Base-by-base conservation (phyloP, 208 protist species). In the Vickermania spadyakhi region DNA sequence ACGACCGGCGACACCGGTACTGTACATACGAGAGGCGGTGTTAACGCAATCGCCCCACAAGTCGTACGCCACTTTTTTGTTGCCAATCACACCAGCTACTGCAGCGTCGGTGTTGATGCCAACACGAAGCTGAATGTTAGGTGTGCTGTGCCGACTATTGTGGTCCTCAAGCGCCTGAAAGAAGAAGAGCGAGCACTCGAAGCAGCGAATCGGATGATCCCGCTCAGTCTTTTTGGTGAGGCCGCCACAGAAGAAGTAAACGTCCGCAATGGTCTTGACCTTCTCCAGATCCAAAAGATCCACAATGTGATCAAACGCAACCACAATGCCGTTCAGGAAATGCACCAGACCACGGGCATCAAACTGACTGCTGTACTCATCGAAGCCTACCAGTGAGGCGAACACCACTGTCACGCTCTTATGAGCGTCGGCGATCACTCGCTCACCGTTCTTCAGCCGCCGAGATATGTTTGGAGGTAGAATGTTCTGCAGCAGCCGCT, bases 201-300 rank as follows among this genome's bases (percentile, higher is more conserved):
- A 28, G 45, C 64, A 73, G 29, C 72, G 64, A 18, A 77, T 11
- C 13, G 72, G n/a, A 58, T 77, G 72, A 50, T 77, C 72, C 14
- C 64, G 55, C 62, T 64, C 55, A 5, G 72, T 77, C 30, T 60
- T 63, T 36, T 70, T 60, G 18, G 68, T 74, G 4, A 77, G 64
- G 26, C 72, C 72, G 27, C 72, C 72, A 50, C 72, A 77, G 36
- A 77, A 70, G 68, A 77, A 77, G 64, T 77, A 77, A 3, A 71
- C 73, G 58, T 84, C 71, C 29, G 75, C 77, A 51, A 84, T 80
- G 0, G 75, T 83, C 42, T 84, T 84, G 41, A 84, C 65, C 49
- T 84, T 84, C 57, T 84, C 75, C 1, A 84, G 50, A 49, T 80
- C 66, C 5, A 80, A 61, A 26, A 70, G 29, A 30, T 73, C 69